These are phyloP conservation scores for Chalaropsis thielavioides DNA, from an alignment of 2,329 filamentous ascomycete species.

Conservation along the genomic window DNA sequence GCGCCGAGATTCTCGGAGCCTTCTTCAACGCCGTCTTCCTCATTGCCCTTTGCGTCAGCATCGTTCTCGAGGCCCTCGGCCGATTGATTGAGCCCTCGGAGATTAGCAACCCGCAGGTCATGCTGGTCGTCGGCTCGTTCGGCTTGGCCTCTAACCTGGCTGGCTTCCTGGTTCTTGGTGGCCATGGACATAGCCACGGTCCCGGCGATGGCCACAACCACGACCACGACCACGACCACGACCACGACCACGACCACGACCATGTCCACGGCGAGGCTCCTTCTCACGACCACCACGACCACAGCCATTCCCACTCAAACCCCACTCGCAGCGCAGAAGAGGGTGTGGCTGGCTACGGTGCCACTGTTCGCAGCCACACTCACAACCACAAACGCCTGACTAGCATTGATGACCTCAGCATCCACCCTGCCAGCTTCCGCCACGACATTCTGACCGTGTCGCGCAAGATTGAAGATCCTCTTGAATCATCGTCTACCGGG, in stretches of 20 bases:
- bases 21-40: slow-evolving; percentile 96
- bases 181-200: slow-evolving; percentile 75
- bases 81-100: slow-evolving; percentile 83
- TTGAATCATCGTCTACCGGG: slow-evolving; percentile 25
- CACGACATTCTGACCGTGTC: slow-evolving; percentile 79
- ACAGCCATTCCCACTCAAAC: slow-evolving; percentile 18
- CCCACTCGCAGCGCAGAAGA: slow-evolving; percentile 34
- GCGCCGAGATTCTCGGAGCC: slow-evolving; percentile 89
- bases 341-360: slow-evolving; percentile 25
- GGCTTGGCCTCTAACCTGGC: slow-evolving; percentile 80
- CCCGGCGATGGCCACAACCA: slow-evolving; percentile 41
- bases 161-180: slow-evolving; percentile 81
- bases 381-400: slow-evolving; percentile 37
- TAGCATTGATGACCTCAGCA: slow-evolving; percentile 59
- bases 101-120: slow-evolving; percentile 70
- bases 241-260: slow-evolving; percentile 28
- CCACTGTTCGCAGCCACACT: slow-evolving; percentile 28
- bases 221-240: slow-evolving; percentile 31
- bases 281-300: background rate
- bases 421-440: slow-evolving; percentile 79
- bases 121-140: slow-evolving; percentile 75
- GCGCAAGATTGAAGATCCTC: slow-evolving; percentile 29
- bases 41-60: slow-evolving; percentile 88
- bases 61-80: slow-evolving; percentile 87
- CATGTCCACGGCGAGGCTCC: slow-evolving; percentile 28